Evolutionary conservation across 1,284 basidiomycete genomes (phyloP).

Genomic region (Ustilago esculenta): DNA sequence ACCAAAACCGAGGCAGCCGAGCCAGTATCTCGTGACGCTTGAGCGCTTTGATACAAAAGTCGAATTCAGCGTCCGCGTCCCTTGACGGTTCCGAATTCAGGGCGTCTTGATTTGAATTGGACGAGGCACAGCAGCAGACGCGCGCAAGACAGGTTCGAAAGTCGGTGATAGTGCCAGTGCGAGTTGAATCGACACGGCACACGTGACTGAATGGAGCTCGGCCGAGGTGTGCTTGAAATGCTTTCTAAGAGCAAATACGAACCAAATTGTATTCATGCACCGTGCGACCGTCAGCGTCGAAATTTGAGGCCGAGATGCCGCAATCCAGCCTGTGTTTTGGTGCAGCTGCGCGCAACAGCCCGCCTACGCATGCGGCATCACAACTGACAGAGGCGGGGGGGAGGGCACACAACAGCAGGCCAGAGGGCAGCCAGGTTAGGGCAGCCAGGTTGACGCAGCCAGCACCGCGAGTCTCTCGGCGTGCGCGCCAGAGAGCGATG

Average conservation of each 20-base stretch:
- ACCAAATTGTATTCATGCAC: neutral
- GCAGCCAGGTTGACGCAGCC: neutral
- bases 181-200: neutral
- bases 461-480: neutral
- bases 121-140: neutral
- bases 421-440: neutral
- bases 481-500: slow-evolving; percentile 4
- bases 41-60: no score
- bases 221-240: neutral
- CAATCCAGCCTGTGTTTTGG: slow-evolving; percentile 25
- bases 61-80: no score
- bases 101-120: no score
- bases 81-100: no score
- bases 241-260: neutral
- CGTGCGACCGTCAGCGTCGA: no score
- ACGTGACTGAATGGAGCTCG: neutral
- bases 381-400: neutral
- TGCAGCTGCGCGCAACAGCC: no score
- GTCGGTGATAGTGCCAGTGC: neutral
- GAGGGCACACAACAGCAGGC: neutral
- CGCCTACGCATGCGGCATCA: no score
- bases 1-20: slow-evolving; percentile 2
- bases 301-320: slow-evolving; percentile 16
- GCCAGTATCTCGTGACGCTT: neutral
- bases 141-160: neutral